These are phyloP conservation scores for Hebeloma cylindrosporum DNA, from an alignment of 768 basidiomycete genomes.

Conservation along the genomic window DNA sequence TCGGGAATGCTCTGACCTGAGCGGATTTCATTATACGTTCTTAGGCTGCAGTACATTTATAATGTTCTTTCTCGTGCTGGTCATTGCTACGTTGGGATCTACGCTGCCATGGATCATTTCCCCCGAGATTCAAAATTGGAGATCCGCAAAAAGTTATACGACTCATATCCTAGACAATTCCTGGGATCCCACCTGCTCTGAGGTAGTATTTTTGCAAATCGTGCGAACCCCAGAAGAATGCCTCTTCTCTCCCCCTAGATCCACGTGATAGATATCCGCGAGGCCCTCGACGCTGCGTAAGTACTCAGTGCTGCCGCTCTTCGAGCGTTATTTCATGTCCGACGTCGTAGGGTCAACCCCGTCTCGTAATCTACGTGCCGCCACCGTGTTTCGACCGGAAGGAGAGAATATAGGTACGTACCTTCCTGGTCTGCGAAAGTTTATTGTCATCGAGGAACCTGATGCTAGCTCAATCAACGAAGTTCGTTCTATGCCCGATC, in stretches of 20 bases:
- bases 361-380: conserved; percentile 14
- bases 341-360: conserved; percentile 11
- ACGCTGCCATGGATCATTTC: conserved; percentile 12
- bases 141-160: conserved; percentile 11
- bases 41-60: no score
- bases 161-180: conserved; percentile 10
- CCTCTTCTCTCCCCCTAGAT: conserved; percentile 10
- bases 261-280: conserved; percentile 14
- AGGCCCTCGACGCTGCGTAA: conserved; percentile 7
- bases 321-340: conserved; percentile 10
- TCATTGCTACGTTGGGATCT: no score
- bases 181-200: conserved; percentile 13
- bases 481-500: conserved; percentile 24
- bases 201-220: conserved; percentile 6
- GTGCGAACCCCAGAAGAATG: conserved; percentile 13
- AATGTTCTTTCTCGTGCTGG: no score
- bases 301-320: conserved; percentile 12
- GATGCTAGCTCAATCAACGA: conserved; percentile 15
- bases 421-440: conserved; percentile 13
- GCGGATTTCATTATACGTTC: no score
- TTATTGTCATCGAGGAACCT: conserved; percentile 21
- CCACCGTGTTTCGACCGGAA: conserved; percentile 3
- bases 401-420: conserved; percentile 11
- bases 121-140: conserved; percentile 15
- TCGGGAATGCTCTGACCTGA: no score